Percentiles rank a stretch among this genome's conserved stretches.
phyloP scores from a whole-genome alignment of 2,329 filamentous ascomycete species.

The Colletotrichum endophyticum region DNA sequence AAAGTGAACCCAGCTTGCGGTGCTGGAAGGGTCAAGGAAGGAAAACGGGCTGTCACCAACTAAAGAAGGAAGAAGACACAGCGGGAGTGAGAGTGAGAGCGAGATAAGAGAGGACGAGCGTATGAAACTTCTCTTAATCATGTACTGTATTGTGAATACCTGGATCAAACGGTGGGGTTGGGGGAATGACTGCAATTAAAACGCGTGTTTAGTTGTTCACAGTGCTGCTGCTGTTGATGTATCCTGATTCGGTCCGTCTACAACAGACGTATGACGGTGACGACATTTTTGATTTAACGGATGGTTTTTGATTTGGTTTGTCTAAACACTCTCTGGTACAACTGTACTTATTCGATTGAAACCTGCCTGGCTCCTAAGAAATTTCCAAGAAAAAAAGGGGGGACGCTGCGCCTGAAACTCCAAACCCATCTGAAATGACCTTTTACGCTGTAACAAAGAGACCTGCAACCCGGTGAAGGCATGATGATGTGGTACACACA shows the following conservation, averaged over 20 bases:
- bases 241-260: not conserved
- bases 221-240: not conserved
- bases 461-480: not conserved
- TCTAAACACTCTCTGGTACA: not conserved
- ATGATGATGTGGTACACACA: not conserved
- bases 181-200: constrained; percentile 13
- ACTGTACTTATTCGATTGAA: not conserved
- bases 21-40: not conserved
- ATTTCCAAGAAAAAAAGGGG: not conserved
- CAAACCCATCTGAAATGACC: not conserved
- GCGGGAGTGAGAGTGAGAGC: not conserved
- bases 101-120: constrained; percentile 8
- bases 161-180: constrained; percentile 1
- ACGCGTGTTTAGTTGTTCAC: not conserved
- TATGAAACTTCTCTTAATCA: constrained; percentile 8
- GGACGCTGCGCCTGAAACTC: not conserved
- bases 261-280: not conserved
- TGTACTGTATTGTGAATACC: constrained; percentile 23
- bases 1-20: not conserved
- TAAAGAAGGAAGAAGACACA: not conserved
- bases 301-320: not conserved
- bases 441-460: not conserved
- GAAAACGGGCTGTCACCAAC: not conserved
- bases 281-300: not conserved
- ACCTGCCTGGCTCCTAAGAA: not conserved